phyloP scores from a whole-genome alignment of 352 stramenopile species.

The Stephanocyclus meneghinianus region DNA sequence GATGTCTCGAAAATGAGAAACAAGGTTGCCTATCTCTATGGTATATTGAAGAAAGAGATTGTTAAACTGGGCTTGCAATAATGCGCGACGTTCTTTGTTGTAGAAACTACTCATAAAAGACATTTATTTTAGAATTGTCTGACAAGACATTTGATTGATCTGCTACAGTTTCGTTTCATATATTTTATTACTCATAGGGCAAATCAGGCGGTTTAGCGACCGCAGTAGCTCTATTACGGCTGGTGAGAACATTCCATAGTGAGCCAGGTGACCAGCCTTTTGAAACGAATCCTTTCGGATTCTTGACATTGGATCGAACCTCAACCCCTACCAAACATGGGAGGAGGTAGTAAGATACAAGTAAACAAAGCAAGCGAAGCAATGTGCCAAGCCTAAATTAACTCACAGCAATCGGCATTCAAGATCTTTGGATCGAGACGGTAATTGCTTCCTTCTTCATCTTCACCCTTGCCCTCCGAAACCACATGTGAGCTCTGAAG shows the following conservation, averaged over 20 bases:
- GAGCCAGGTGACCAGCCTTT: slow-evolving; percentile 12
- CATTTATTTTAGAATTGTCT: background rate
- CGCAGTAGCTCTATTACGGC: background rate
- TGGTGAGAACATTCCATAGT: slow-evolving; percentile 12
- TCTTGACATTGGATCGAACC: slow-evolving; percentile 19
- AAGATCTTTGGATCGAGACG: slow-evolving; percentile 23
- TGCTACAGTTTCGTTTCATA: too few relatives aligned
- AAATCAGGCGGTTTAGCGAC: slow-evolving; percentile 61
- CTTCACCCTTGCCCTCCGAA: slow-evolving; percentile 41
- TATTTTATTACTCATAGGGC: slow-evolving; percentile 38
- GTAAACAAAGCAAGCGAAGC: too few relatives aligned
- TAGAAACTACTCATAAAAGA: background rate
- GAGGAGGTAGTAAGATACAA: too few relatives aligned
- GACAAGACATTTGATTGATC: too few relatives aligned
- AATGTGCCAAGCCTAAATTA: slow-evolving; percentile 32
- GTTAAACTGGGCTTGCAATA: slow-evolving; percentile 43
- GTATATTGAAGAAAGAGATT: slow-evolving; percentile 71
- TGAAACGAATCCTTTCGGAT: slow-evolving; percentile 9
- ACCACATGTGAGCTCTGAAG: slow-evolving; percentile 73
- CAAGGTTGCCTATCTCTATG: slow-evolving; percentile 67
- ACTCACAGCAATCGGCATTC: slow-evolving; percentile 73
- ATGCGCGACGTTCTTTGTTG: background rate
- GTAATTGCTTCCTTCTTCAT: slow-evolving; percentile 7
- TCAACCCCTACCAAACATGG: background rate
- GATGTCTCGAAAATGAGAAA: slow-evolving; percentile 73